Percentiles rank a stretch among this genome's conserved stretches.
phyloP scores from a whole-genome alignment of 345 rosid species.

The Trapa bicornis region DNA sequence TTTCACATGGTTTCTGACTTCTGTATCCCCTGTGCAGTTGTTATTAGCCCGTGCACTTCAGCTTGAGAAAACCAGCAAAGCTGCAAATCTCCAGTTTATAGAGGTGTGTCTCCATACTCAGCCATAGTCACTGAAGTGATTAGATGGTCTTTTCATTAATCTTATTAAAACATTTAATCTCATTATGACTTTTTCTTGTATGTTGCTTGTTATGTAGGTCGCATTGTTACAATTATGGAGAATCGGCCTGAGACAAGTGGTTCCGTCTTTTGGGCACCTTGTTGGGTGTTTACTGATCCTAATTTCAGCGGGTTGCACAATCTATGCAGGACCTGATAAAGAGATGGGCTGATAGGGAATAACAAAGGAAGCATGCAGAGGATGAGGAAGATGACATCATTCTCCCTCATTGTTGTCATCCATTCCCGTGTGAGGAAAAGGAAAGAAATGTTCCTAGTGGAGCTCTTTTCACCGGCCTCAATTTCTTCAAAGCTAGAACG shows the following conservation, averaged over 20 bases:
- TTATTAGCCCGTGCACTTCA: constrained; percentile 76
- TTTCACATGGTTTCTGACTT: not conserved
- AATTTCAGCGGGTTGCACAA: constrained; percentile 49
- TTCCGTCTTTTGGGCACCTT: constrained; percentile 43
- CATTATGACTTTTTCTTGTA: not conserved
- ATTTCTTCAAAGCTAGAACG: not conserved
- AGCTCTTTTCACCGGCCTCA: not conserved
- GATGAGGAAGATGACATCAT: not conserved
- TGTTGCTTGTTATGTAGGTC: constrained; percentile 24
- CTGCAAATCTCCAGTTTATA: constrained; percentile 47
- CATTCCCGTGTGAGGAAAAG: not conserved
- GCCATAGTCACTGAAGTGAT: not conserved
- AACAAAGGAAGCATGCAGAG: not conserved
- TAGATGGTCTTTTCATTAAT: too few species aligned
- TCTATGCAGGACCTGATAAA: constrained; percentile 59
- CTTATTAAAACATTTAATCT: not conserved
- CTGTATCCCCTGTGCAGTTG: constrained; percentile 28
- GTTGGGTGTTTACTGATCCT: constrained; percentile 64
- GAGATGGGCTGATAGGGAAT: constrained; percentile 34
- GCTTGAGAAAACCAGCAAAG: constrained; percentile 83
- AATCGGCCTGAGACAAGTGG: constrained; percentile 23
- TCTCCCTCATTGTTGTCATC: not conserved
- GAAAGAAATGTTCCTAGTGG: not conserved
- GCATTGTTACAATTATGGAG: constrained; percentile 59
- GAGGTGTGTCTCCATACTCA: constrained; percentile 33